Percentiles rank a stretch among this genome's conserved stretches.
phyloP scores from a whole-genome alignment of 495 filamentous ascomycete species.

The Trichoderma orchidacearum region DNA sequence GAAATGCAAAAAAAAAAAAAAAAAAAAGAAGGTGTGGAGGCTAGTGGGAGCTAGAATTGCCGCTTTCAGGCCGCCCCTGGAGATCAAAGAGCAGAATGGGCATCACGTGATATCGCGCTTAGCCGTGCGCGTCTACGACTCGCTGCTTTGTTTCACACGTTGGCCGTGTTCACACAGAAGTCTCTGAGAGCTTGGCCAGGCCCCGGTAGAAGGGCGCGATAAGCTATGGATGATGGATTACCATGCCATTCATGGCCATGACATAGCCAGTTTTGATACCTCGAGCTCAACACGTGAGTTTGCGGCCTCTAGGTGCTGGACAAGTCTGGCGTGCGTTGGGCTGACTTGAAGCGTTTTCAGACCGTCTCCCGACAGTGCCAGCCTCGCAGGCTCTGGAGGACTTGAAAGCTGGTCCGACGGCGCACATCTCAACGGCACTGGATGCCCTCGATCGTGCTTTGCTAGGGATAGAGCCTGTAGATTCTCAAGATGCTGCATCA shows the following conservation, averaged over 20 bases:
- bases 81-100: background rate
- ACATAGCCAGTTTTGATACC: slow-evolving; percentile 32
- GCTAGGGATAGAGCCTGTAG: slow-evolving; percentile 11
- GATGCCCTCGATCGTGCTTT: slow-evolving; percentile 44
- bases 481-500: slow-evolving; percentile 5
- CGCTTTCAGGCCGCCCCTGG: background rate
- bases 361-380: slow-evolving; percentile 75
- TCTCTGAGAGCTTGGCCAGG: background rate
- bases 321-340: slow-evolving; percentile 3
- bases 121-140: background rate
- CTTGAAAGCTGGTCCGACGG: slow-evolving; percentile 31
- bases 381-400: slow-evolving; percentile 71
- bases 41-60: background rate
- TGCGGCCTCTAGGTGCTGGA: background rate
- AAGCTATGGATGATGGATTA: slow-evolving; percentile 24
- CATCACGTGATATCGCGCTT: background rate
- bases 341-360: slow-evolving; percentile 28
- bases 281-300: slow-evolving; percentile 18
- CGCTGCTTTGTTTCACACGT: background rate
- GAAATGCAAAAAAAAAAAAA: background rate
- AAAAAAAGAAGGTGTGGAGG: too few species aligned
- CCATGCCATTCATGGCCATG: slow-evolving; percentile 28
- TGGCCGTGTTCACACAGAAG: background rate
- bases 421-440: slow-evolving; percentile 55
- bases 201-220: background rate